A percentile compares a stretch with the other conserved stretches of the same genome.
Evolutionary conservation across 345 rosid species (phyloP).

Genomic region (Euphorbia tirucalli): DNA sequence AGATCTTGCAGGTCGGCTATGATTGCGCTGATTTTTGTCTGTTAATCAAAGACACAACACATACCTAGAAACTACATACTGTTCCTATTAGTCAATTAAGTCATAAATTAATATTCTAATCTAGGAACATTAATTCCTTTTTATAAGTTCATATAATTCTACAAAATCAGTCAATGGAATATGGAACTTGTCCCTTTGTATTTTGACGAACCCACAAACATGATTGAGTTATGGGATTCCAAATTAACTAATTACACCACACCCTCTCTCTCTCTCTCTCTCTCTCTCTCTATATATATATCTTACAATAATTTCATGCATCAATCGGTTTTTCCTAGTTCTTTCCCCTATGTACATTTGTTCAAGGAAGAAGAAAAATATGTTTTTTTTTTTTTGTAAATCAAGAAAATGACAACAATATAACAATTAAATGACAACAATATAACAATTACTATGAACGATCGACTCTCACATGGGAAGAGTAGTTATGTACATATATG

Average conservation of each 20-base stretch:
- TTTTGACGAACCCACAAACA: slow-evolving; percentile 21
- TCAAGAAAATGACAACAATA: slow-evolving; percentile 4
- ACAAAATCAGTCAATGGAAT: slow-evolving; percentile 22
- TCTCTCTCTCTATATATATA: too few relatives aligned
- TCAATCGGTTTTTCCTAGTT: slow-evolving; percentile 15
- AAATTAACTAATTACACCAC: too few relatives aligned
- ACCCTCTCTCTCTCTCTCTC: too few relatives aligned
- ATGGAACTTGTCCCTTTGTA: slow-evolving; percentile 34
- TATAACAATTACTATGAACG: too few relatives aligned
- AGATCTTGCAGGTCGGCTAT: slow-evolving; percentile 65
- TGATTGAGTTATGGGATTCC: slow-evolving; percentile 6
- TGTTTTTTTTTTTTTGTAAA: not conserved
- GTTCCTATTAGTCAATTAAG: slow-evolving; percentile 4
- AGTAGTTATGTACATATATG: too few relatives aligned
- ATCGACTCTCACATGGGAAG: too few relatives aligned
- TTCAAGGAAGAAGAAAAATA: not conserved
- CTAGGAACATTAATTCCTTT: slow-evolving; percentile 41
- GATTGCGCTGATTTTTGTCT: slow-evolving; percentile 61
- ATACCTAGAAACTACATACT: slow-evolving; percentile 35
- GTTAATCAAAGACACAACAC: slow-evolving; percentile 52
- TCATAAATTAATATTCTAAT: slow-evolving; percentile 27
- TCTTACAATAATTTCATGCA: too few relatives aligned
- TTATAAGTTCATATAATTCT: not conserved
- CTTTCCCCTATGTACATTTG: slow-evolving; percentile 11
- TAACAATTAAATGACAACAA: too few relatives aligned